Base-by-base conservation (phyloP, 768 basidiomycete species). In the Chlorophyllum brunneum region DNA sequence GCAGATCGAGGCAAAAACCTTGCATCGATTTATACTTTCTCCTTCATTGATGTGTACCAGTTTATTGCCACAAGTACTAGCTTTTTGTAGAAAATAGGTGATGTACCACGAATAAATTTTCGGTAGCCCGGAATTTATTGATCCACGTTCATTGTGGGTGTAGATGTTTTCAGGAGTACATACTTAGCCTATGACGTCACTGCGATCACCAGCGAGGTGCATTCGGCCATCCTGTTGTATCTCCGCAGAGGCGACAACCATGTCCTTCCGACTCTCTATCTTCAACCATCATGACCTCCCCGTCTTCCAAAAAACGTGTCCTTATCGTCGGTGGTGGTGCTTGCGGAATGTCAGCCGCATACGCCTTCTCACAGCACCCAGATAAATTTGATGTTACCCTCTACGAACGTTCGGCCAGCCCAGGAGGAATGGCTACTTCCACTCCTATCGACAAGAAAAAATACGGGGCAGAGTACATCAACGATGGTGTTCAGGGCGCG, bases 401-500 rank as follows among this genome's bases (percentile, higher is more conserved):
- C 16, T 68, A 65, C 37, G 67, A 68, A 27, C 58, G 66, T 20
- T 65, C 67, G 10, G 56, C 63, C 11, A 52, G 46, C 18, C 37
- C 57, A 3, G 67, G 67, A 9, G 66, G 65, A 7, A 68, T 68
- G 66, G 66, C 66, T 3, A 67, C 65, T n/a, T 66, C 63, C 30
- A 56, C 56, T 0, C 52, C 61, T 2, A 64, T 67, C 22, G 59
- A 64, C 42, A 57, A 58, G 20, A 42, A 53, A 11, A 60, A 56
- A 36, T 67, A 59, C 29, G 66, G 67, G 13, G 63, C 67, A 6
- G 60, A 64, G 8, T 67, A 63, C 37, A 66, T 68, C 54, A 68
- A 68, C 38, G 67, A 68, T 47, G 67, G 66, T 10, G 65, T 68
- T 0, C 67, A 68, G 54, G 67, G 67, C 44, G 66, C 65, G 3